Evolutionary conservation across 1,284 basidiomycete genomes (phyloP).

Genomic region (Moniliophthora roreri): DNA sequence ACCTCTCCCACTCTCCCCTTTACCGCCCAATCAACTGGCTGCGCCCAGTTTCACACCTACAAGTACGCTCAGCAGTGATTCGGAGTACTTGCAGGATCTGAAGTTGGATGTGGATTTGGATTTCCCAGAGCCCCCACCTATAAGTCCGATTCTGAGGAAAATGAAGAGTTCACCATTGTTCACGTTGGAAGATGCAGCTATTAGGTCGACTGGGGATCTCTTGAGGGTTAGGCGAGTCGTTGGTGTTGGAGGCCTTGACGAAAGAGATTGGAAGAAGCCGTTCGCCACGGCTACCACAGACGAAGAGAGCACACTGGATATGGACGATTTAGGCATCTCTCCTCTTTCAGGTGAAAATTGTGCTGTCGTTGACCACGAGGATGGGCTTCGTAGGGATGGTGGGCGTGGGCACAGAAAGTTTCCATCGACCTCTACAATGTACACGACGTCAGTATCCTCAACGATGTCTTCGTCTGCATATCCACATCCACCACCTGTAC

Average conservation of each 20-base stretch:
- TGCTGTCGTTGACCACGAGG: too few species aligned
- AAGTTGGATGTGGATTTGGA: slow-evolving; percentile 31
- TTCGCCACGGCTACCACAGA: too few species aligned
- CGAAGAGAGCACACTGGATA: too few species aligned
- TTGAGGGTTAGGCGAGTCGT: slow-evolving; percentile 12
- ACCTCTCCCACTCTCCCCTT: slow-evolving; percentile 5
- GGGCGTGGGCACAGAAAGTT: too few species aligned
- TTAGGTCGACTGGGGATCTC: too few species aligned
- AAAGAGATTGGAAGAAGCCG: neutral
- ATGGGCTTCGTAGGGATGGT: too few species aligned
- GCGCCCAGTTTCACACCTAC: slow-evolving; percentile 26
- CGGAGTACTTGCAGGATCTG: slow-evolving; percentile 25
- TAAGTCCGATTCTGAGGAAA: slow-evolving; percentile 36
- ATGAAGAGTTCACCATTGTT: slow-evolving; percentile 44
- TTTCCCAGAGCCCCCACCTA: slow-evolving; percentile 43
- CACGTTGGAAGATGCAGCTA: slow-evolving; percentile 22
- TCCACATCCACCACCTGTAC: neutral
- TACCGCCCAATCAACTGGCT: slow-evolving; percentile 10
- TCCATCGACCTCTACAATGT: too few species aligned
- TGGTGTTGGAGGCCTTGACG: slow-evolving; percentile 10
- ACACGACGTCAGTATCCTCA: too few species aligned
- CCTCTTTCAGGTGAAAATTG: too few species aligned
- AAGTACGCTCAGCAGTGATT: slow-evolving; percentile 26
- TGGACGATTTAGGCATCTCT: too few species aligned
- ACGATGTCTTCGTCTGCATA: neutral